phyloP scores from a whole-genome alignment of 352 stramenopile genomes.

The Elongisporangium prolatum region DNA sequence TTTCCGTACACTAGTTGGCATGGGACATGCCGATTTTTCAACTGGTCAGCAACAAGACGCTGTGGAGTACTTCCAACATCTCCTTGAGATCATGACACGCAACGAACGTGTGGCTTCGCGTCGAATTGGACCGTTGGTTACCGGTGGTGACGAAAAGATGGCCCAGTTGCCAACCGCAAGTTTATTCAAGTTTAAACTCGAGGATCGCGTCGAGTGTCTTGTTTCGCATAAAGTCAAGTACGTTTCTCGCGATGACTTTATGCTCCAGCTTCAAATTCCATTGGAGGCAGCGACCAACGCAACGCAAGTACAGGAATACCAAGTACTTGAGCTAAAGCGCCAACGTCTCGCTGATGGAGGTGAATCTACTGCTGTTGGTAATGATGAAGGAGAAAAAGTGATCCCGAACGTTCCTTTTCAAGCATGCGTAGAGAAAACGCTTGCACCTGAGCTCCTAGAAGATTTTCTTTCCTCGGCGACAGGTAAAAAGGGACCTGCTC shows the following conservation, averaged over 20 bases:
- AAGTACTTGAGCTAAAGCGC: conserved; percentile 80
- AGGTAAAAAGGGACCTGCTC: conserved; percentile 66
- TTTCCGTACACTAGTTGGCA: conserved; percentile 94
- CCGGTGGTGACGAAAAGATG: conserved; percentile 19
- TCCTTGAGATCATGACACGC: conserved; percentile 91
- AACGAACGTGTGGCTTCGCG: conserved; percentile 60
- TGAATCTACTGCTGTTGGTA: conserved; percentile 2
- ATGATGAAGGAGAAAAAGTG: conserved; percentile 60
- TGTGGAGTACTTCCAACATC: conserved; percentile 96
- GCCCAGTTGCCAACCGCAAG: conserved; percentile 58
- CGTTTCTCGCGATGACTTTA: conserved; percentile 66
- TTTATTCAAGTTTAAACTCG: conserved; percentile 93
- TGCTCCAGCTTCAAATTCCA: conserved; percentile 86
- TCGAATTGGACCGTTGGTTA: conserved; percentile 47
- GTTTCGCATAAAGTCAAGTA: conserved; percentile 86
- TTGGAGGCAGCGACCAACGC: conserved; percentile 84
- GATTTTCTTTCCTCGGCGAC: conserved; percentile 82
- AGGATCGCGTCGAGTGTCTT: conserved; percentile 80
- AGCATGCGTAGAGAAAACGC: conserved; percentile 92
- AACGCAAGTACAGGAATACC: conserved; percentile 81
- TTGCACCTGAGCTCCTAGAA: conserved; percentile 89
- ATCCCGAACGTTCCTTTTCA: conserved; percentile 92
- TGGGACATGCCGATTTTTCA: conserved; percentile 94
- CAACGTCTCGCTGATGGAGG: conserved; percentile 74
- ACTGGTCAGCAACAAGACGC: conserved; percentile 98